Base-by-base conservation (phyloP, 129 eudicot species). In the Smallanthus sonchifolius region DNA sequence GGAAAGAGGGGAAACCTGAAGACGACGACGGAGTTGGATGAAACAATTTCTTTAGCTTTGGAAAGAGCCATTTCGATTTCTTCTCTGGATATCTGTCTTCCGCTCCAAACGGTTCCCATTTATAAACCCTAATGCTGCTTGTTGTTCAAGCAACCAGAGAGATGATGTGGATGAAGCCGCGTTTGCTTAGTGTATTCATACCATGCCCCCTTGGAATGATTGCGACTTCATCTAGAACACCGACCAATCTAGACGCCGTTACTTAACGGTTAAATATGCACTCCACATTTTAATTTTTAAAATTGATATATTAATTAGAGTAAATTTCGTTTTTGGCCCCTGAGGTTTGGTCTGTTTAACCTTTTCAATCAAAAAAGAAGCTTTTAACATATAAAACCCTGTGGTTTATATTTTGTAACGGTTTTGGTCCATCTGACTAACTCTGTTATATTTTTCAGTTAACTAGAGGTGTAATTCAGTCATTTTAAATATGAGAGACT, bases 91-190 rank as follows among this genome's bases (percentile, higher is more conserved):
- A 24, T 61, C 11, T 59, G 72, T 40, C 62, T n/a, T 59, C 83
- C 78, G 65, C 97, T 87, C 65, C 87, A 80, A 16, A 89, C 1
- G 30, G 78, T 76, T 60, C 96, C 97, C 97, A 89, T 89, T 55
- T 44, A 61, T 13, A 9, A 54, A 37, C 57, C 63, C 72, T 59
- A 36, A 14, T 60, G 66, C 3, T 30, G 74, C 78, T 79, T 79
- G 49, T 54, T 72, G 55, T 45, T 64, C 67, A 71, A 71, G 77
- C 77, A 43, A 69, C 1, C 30, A 16, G 7, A 7, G 1, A 14
- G 74, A 47, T n/a, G 75, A 84, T 1, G 75, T 79, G 47, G 37
- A 45, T 48, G 16, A n/a, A 28, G 82, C 47, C 65, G 81, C 75
- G 61, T 61, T 40, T 52, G 86, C 67, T 77, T 74, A 63, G 85